A percentile compares a stretch with the other conserved stretches of the same genome.
Evolutionary conservation across 2,329 filamentous ascomycete species (phyloP).

Genomic region (Pseudopyricularia javanii): DNA sequence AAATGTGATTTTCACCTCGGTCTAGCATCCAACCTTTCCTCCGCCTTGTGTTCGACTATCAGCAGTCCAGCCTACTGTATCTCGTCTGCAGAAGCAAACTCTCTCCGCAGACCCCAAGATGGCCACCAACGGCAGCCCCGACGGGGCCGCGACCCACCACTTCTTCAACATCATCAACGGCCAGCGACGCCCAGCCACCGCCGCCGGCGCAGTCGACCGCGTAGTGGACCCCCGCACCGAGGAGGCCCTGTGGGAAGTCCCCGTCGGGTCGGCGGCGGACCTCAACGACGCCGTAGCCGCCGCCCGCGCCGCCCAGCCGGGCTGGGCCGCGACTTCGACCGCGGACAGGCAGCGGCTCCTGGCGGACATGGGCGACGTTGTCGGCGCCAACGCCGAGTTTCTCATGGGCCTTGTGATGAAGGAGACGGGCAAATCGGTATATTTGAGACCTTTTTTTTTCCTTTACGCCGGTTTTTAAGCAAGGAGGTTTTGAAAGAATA

Average conservation of each 20-base stretch:
- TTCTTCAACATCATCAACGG: constrained; percentile 34
- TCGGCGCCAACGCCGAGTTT: constrained; percentile 26
- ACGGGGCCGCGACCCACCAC: neutral
- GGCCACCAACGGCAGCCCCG: neutral
- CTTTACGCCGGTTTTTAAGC: constrained; percentile 1
- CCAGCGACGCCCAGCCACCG: constrained; percentile 19
- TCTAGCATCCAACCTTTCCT: no score
- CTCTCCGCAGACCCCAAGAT: no score
- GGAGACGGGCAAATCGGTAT: constrained; percentile 38
- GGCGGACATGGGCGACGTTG: constrained; percentile 23
- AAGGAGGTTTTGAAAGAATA: neutral
- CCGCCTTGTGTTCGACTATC: no score
- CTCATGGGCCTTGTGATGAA: constrained; percentile 29
- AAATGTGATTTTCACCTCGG: no score
- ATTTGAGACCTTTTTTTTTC: neutral
- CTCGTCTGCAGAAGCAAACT: no score
- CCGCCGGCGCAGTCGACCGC: constrained; percentile 14
- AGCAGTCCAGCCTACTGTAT: no score
- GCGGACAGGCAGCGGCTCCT: constrained; percentile 28
- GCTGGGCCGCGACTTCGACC: constrained; percentile 30
- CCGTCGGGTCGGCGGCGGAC: constrained; percentile 26
- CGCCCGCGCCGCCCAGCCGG: constrained; percentile 29
- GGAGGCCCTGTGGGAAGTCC: constrained; percentile 29
- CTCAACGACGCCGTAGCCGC: constrained; percentile 31
- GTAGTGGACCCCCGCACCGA: constrained; percentile 32